phyloP scores from a whole-genome alignment of 805 yeast genomes.

The Suhomyces kilbournensis region DNA sequence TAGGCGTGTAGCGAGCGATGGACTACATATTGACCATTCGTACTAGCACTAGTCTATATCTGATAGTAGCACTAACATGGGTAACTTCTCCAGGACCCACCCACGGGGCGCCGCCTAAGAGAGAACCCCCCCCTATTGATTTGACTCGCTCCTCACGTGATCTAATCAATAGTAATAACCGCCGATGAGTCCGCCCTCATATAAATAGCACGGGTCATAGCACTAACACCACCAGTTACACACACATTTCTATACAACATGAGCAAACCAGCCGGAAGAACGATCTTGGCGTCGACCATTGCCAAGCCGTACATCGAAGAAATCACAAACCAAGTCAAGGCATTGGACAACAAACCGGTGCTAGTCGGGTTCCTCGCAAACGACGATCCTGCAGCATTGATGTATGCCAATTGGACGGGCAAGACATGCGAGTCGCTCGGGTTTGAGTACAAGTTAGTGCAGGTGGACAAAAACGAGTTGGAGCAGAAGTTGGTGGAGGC shows the following conservation, averaged over 20 bases:
- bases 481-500: slow-evolving; percentile 84
- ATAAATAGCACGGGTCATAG: not conserved
- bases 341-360: slow-evolving; percentile 59
- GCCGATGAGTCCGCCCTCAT: not conserved
- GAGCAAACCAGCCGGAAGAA: slow-evolving; percentile 61
- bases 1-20: too few relatives aligned
- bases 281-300: slow-evolving; percentile 81
- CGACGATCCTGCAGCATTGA: slow-evolving; percentile 88
- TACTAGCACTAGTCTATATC: too few relatives aligned
- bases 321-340: slow-evolving; percentile 53
- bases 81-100: too few relatives aligned
- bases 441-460: slow-evolving; percentile 73
- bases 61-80: too few relatives aligned
- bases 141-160: slow-evolving; percentile 6
- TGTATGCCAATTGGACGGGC: slow-evolving; percentile 95
- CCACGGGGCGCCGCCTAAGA: too few relatives aligned
- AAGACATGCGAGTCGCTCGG: slow-evolving; percentile 87
- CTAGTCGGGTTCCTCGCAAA: slow-evolving; percentile 92
- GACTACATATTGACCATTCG: too few relatives aligned
- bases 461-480: slow-evolving; percentile 73
- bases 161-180: slow-evolving; percentile 1
- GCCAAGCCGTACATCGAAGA: slow-evolving; percentile 82
- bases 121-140: not conserved
- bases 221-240: not conserved
- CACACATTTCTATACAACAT: too few relatives aligned